Conservation (phyloP, 805 yeast genomes). For the Myxozyma sirexii region DNA sequence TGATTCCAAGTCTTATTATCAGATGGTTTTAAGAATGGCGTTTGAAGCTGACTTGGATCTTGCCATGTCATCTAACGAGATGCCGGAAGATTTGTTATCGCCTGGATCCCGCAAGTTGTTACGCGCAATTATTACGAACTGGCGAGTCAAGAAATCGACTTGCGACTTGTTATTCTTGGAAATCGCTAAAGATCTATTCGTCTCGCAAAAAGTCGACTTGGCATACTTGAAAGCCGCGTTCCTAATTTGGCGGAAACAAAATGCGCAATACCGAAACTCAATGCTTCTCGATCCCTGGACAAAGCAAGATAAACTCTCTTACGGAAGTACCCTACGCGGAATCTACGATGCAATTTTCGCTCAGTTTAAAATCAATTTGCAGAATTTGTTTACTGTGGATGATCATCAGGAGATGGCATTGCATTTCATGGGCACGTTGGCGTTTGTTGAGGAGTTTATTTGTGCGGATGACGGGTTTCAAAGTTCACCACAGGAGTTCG, state of each 20-base stretch:
- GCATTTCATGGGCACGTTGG: neutral
- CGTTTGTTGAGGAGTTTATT: constrained; percentile 18
- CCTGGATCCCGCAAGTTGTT: constrained; percentile 52
- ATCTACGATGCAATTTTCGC: constrained; percentile 3
- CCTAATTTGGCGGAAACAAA: neutral
- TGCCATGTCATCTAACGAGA: neutral
- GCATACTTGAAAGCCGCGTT: neutral
- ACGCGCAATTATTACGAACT: constrained; percentile 51
- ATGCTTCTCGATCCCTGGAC: constrained; percentile 23
- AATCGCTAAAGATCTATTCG: constrained; percentile 49
- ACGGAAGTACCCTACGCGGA: constrained; percentile 6
- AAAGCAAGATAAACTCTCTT: constrained; percentile 15
- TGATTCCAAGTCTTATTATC: constrained; percentile 48
- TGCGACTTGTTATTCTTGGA: constrained; percentile 54
- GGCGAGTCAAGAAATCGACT: constrained; percentile 61
- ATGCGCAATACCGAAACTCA: neutral
- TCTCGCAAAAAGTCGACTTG: neutral
- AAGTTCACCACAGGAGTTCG: constrained; percentile 10
- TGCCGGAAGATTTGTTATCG: constrained; percentile 42
- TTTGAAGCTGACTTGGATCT: constrained; percentile 46
- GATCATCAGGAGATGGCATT: neutral
- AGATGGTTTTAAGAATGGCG: constrained; percentile 49
- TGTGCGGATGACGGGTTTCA: constrained; percentile 16
- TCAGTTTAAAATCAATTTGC: neutral
- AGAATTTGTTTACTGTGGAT: neutral